Percentiles rank a stretch among this genome's conserved stretches.
Conservation (phyloP, 1,284 basidiomycete genomes). For the Heliocybe sulcata region DNA sequence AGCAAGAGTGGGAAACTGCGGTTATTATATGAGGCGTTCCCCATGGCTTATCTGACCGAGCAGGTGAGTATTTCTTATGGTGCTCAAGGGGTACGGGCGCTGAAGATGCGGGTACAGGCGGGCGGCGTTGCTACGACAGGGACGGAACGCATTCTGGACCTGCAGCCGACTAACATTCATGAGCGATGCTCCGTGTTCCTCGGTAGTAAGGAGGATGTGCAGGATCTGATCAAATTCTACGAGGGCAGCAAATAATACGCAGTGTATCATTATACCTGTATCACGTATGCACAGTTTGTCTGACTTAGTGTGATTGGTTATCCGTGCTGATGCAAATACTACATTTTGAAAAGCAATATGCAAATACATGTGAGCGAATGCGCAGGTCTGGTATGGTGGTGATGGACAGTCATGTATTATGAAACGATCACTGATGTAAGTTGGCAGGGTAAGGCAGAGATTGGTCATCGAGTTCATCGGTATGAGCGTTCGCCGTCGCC, state of each 20-base stretch:
- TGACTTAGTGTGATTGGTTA: neutral
- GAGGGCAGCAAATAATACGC: constrained; percentile 16
- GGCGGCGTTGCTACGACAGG: constrained; percentile 97
- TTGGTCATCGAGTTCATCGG: neutral
- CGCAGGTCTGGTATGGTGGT: no score
- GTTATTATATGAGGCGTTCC: constrained; percentile 96
- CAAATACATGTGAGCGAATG: neutral
- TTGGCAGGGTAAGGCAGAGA: neutral
- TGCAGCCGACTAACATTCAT: constrained; percentile 86
- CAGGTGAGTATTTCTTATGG: constrained; percentile 48
- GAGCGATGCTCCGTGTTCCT: constrained; percentile 93
- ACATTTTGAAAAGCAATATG: neutral
- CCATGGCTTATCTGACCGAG: constrained; percentile 97
- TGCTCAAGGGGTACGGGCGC: neutral
- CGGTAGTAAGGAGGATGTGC: constrained; percentile 91
- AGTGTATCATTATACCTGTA: neutral
- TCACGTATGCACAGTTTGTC: neutral
- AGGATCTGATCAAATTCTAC: constrained; percentile 85
- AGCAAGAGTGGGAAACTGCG: constrained; percentile 93
- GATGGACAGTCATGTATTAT: no score
- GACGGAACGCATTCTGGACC: constrained; percentile 86
- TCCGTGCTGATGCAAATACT: neutral
- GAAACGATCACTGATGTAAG: no score
- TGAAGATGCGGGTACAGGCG: constrained; percentile 45
- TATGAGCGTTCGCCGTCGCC: neutral